These are phyloP conservation scores for Claviceps spartinae DNA, from an alignment of 2,329 filamentous ascomycete genomes.

Conservation along the genomic window DNA sequence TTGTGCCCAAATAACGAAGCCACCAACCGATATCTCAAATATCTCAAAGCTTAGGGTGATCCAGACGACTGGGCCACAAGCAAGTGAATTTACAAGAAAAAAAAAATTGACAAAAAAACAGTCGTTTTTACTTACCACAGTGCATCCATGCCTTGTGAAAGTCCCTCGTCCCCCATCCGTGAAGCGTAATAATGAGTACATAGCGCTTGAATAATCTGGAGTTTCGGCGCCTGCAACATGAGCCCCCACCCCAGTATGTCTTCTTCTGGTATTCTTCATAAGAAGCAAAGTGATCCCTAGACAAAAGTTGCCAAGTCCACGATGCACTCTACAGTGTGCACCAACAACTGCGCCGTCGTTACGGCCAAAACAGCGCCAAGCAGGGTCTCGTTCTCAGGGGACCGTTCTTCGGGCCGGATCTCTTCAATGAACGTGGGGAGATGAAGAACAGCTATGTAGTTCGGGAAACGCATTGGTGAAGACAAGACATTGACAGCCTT, in stretches of 20 bases:
- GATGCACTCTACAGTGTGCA: slow-evolving; percentile 12
- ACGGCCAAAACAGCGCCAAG: slow-evolving; percentile 17
- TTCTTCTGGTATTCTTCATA: slow-evolving; percentile 5
- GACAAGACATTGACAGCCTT: slow-evolving; percentile 21
- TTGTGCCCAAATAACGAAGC: slow-evolving; percentile 29
- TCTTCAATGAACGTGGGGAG: slow-evolving; percentile 17
- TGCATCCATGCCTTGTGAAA: slow-evolving; percentile 31
- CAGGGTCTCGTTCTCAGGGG: slow-evolving; percentile 16
- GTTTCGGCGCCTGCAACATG: slow-evolving; percentile 16
- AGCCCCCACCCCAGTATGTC: background rate
- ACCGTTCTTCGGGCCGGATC: slow-evolving; percentile 7
- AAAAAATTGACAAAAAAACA: background rate
- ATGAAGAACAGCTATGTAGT: slow-evolving; percentile 17
- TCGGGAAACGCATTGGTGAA: slow-evolving; percentile 23
- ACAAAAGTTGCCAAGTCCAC: slow-evolving; percentile 16
- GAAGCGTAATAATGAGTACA: slow-evolving; percentile 22
- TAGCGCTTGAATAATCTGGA: slow-evolving; percentile 24
- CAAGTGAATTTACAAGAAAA: background rate
- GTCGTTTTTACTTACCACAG: slow-evolving; percentile 13
- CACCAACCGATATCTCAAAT: slow-evolving; percentile 24
- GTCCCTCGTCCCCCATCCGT: slow-evolving; percentile 29
- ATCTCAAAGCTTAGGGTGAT: slow-evolving; percentile 20
- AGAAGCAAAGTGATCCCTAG: slow-evolving; percentile 20
- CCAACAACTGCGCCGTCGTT: slow-evolving; percentile 18
- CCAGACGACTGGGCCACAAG: slow-evolving; percentile 6